These are phyloP conservation scores for Penicillium coprophilum DNA, from an alignment of 495 filamentous ascomycete species.

Conservation along the genomic window DNA sequence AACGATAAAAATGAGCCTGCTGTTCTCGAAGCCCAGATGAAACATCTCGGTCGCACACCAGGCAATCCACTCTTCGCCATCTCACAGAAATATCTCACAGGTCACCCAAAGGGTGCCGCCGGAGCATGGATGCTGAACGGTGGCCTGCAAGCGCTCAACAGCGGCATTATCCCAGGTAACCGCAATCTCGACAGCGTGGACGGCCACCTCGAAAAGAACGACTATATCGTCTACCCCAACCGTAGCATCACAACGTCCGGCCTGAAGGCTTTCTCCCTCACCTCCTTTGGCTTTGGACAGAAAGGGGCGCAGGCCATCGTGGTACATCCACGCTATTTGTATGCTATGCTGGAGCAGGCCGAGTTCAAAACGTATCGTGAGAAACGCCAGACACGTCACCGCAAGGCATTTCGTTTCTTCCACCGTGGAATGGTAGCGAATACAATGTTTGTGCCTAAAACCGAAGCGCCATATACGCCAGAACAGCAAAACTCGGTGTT, in stretches of 20 bases:
- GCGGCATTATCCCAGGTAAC: conserved; percentile 87
- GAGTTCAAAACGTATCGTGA: conserved; percentile 72
- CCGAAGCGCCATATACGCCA: conserved; percentile 80
- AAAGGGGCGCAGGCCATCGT: conserved; percentile 93
- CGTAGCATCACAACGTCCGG: conserved; percentile 89
- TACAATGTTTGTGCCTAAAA: conserved; percentile 91
- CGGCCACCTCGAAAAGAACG: conserved; percentile 84
- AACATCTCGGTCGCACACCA: conserved; percentile 84
- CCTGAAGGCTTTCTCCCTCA: conserved; percentile 94
- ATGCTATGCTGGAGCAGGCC: conserved; percentile 78
- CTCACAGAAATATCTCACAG: conserved; percentile 96
- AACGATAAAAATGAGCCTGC: conserved; percentile 99
- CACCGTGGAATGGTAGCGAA: conserved; percentile 78
- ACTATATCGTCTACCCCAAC: conserved; percentile 90
- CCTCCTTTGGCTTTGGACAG: conserved; percentile 95
- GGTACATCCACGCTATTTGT: conserved; percentile 89
- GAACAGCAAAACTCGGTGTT: conserved; percentile 1
- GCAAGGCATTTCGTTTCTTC: not conserved
- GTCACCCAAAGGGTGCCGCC: conserved; percentile 95
- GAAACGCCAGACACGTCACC: conserved; percentile 78
- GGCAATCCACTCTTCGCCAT: conserved; percentile 89
- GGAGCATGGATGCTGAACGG: conserved; percentile 99
- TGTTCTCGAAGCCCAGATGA: conserved; percentile 88
- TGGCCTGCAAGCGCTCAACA: conserved; percentile 85
- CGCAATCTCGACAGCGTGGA: conserved; percentile 95